Conservation (phyloP, 2,329 filamentous ascomycete species). For the Penicillium expansum region DNA sequence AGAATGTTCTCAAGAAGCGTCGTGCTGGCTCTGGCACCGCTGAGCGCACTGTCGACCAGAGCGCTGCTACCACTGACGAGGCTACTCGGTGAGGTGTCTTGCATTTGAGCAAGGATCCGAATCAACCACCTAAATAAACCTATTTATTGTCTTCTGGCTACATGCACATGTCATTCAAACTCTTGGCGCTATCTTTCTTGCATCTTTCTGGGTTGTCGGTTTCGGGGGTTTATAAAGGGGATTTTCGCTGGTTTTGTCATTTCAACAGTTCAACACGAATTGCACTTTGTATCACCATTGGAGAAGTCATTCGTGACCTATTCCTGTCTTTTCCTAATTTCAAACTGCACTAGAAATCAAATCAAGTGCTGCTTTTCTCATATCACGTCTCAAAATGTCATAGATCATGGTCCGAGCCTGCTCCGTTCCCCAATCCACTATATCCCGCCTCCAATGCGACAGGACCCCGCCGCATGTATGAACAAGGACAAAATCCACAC, state of each 20-base stretch:
- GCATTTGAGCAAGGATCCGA: neutral
- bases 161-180: slow-evolving; percentile 1
- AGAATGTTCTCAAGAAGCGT: slow-evolving; percentile 92
- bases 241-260: slow-evolving; percentile 5
- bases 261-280: slow-evolving; percentile 7
- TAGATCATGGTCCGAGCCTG: neutral
- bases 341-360: slow-evolving; percentile 4
- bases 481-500: neutral
- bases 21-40: slow-evolving; percentile 29
- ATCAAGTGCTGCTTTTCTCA: neutral
- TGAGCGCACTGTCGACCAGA: slow-evolving; percentile 28
- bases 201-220: slow-evolving; percentile 18
- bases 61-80: slow-evolving; percentile 24
- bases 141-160: neutral
- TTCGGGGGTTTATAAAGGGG: slow-evolving; percentile 9
- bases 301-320: slow-evolving; percentile 7
- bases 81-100: slow-evolving; percentile 25
- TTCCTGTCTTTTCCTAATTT: slow-evolving; percentile 3
- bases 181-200: slow-evolving; percentile 17
- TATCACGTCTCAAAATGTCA: slow-evolving; percentile 2
- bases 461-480: neutral
- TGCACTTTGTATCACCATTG: slow-evolving; percentile 19
- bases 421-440: slow-evolving; percentile 3
- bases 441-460: neutral
- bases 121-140: neutral